Conservation (phyloP, 139 green algal genomes). For the Ulvella scutata region DNA sequence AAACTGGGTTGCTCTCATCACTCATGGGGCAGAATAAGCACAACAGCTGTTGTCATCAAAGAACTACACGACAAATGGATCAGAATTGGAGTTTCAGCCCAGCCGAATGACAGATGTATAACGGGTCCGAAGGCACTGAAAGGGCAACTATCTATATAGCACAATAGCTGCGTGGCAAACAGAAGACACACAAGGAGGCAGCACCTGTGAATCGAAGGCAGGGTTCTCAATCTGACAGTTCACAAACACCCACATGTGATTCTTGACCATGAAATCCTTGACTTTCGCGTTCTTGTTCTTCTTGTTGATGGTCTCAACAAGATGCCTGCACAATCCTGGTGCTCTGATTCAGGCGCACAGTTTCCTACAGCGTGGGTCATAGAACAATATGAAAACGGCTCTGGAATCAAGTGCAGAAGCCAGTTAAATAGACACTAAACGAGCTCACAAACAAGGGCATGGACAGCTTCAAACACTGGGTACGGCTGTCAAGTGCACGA, state of each 20-base stretch:
- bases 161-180: too few species aligned
- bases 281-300: slow-evolving; percentile 86
- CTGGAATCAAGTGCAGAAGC: too few species aligned
- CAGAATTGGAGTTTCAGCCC: neutral
- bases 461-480: neutral
- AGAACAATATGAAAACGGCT: too few species aligned
- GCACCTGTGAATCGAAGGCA: slow-evolving; percentile 95
- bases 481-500: too few species aligned
- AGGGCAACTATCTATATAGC: too few species aligned
- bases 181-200: neutral
- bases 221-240: slow-evolving; percentile 96
- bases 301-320: slow-evolving; percentile 81
- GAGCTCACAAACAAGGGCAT: neutral
- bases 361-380: too few species aligned
- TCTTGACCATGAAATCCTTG: slow-evolving; percentile 93
- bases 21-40: too few species aligned
- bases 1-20: too few species aligned
- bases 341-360: too few species aligned
- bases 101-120: too few species aligned
- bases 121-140: too few species aligned
- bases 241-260: slow-evolving; percentile 96
- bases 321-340: slow-evolving; percentile 30
- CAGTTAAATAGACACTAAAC: neutral
- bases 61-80: neutral
- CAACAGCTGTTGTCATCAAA: too few species aligned